Evolutionary conservation across 495 filamentous ascomycete species (phyloP), one percentile per base, ranked within the genome.

Genomic region (Neurospora intermedia): DNA sequence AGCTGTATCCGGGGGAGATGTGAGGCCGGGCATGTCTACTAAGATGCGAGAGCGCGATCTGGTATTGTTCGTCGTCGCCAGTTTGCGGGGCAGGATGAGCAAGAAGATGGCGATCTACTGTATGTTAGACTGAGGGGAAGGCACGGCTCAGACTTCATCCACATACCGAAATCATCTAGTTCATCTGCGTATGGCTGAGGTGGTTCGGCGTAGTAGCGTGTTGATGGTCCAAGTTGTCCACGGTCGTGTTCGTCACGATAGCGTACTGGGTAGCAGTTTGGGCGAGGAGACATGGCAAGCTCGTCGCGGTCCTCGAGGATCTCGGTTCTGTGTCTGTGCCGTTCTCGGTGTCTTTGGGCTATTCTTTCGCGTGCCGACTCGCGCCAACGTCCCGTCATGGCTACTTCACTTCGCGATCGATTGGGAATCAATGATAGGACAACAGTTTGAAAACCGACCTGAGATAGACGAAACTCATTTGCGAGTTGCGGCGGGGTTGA

Each of bases 111-210:
- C 77, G 74, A 27, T 79, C 77, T 80, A 31, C 10, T 15, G 1
- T 1, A 7, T 35, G 69, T 76, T n/a, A 73, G 69, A 41, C 5
- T 2, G 2, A 31, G 0, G n/a, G 39, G 6, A 23, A n/a, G 23
- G 1, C 43, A 31, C 2, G 8, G 41, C 8, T 9, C 10, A 70
- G 41, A 70, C 27, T 59, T 27, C 38, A 27, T 70, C 9, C 4
- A 62, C 80, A 73, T 73, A 82, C 81, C 81, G 59, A 82, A 82
- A 59, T 82, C 77, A 45, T 83, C 81, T 9, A 81, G 71, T 0
- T 72, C 77, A 38, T 71, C 59, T 20, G 75, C 73, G 69, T 70
- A 71, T 41, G 48, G 35, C 27, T 35, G 54, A 38, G 27, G 27
- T 66, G 27, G 15, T 66, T 59, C 48, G 48, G 54, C 54, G 15